Evolutionary conservation across 495 filamentous ascomycete species (phyloP).

Genomic region (Neurospora terricola): DNA sequence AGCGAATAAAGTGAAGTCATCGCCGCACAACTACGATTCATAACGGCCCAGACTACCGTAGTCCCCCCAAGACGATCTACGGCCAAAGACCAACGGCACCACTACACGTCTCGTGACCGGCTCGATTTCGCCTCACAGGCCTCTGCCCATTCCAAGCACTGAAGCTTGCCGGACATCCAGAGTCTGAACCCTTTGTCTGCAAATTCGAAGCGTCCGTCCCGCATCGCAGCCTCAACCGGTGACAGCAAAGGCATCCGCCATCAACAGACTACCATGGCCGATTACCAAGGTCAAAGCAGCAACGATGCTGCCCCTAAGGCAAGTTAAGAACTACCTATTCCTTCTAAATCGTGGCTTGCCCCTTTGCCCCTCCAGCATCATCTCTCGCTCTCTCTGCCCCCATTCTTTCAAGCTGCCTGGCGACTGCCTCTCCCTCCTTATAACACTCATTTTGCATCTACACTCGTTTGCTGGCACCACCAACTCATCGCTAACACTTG

Average conservation of each 20-base stretch:
- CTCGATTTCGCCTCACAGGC: background rate
- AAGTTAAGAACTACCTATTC: conserved; percentile 10
- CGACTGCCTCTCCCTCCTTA: background rate
- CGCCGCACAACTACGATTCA: background rate
- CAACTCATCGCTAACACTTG: conserved; percentile 1
- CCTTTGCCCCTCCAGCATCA: background rate
- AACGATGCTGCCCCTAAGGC: conserved; percentile 15
- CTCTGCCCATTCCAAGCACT: background rate
- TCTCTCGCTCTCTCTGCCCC: background rate
- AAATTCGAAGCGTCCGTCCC: background rate
- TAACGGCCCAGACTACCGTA: background rate
- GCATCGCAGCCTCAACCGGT: background rate
- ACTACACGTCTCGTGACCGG: background rate
- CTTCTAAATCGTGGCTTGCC: background rate
- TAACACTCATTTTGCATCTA: background rate
- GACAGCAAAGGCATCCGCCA: conserved; percentile 3
- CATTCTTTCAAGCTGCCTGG: background rate
- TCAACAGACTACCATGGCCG: conserved; percentile 10
- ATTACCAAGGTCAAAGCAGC: conserved; percentile 17
- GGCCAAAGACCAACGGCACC: background rate
- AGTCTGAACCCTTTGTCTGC: background rate
- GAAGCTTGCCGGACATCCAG: background rate
- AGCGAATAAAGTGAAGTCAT: background rate
- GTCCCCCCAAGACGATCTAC: background rate
- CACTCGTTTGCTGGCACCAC: background rate